Evolutionary conservation across 805 yeast genomes (phyloP), one percentile per base, ranked within the genome.

Genomic region (Lipomyces chichibuensis): DNA sequence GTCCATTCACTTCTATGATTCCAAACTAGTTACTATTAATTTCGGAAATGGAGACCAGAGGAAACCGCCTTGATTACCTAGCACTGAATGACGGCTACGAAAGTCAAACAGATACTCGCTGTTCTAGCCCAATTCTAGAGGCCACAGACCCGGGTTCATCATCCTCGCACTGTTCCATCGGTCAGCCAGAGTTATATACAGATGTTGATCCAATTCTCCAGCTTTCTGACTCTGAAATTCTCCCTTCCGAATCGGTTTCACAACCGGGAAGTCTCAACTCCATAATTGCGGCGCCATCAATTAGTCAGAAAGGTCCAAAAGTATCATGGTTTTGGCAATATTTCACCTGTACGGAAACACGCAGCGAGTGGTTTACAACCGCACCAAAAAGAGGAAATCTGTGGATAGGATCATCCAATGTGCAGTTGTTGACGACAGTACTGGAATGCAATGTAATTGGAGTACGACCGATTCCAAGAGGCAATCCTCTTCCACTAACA

Each of bases 11-110:
- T n/a, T n/a, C n/a, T n/a, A n/a, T n/a, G n/a, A n/a, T 43, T 17
- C 49, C 49, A 23, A 43, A 52, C 32, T 51, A 51, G 23, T 27
- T 52, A 52, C 17, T 52, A n/a, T 25, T 52, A 27, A 8, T 23
- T 52, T 52, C 55, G 27, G 55, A 52, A 52, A 52, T 52, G 55
- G 55, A 52, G 32, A 52, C 55, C 32, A 23, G 55, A 52, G 55
- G 55, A 52, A 23, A 52, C 55, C 55, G 32, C 32, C 55, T 25
- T 17, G 32, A 52, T 14, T 52, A 52, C 55, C 55, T 52, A 52
- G 55, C 55, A 23, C 55, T 52, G 55, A 52, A 52, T 14, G 55
- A 52, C n/a, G 55, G 55, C 32, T 52, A 23, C 55, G 55, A 52
- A 20, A 27, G 14, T 25, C 55, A 52, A 52, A 7, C 54, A 25